Evolutionary conservation across 2,329 filamentous ascomycete genomes (phyloP), one percentile per base, ranked within the genome.

Genomic region (Fusarium napiforme): DNA sequence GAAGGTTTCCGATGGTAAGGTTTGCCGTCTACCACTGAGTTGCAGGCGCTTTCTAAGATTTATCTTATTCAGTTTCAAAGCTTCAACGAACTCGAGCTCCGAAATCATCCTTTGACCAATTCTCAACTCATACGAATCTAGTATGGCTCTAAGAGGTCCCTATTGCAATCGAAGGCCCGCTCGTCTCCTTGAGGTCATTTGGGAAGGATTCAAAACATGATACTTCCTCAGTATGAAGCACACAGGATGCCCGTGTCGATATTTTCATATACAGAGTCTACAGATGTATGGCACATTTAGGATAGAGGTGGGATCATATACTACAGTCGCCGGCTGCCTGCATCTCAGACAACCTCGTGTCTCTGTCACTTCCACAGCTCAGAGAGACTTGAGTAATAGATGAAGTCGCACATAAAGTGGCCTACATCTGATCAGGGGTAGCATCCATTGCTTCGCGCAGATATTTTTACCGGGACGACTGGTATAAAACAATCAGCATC

Each of bases 331-430:
- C 2, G n/a, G 3, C 11, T 19, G 12, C 16, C 12, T 4, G 6
- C 15, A 23, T 23, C n/a, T 52, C 16, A 34, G 18, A 34, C 11
- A 23, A 23, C 30, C 3, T 18, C 7, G 15, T 18, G 15, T 18
- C 34, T 36, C 34, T 36, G 34, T 7, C 1, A 3, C 9, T 36
- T 36, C 34, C 34, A 36, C 15, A 9, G 34, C 34, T 36, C 34
- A 36, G 34, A 9, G 15, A 94, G 80, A 69, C 90, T 93, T 11
- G 89, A 90, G 81, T 90, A 94, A 80, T 92, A 93, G 74, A 93
- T 94, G 77, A 93, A 95, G 79, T 95, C 93, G 81, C 93, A 95
- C 21, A 95, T 84, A 80, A 92, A 95, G 23, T 87, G 87, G 5
- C 93, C 93, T 0, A 93, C 90, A 73, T 95, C 91, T 46, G 5